Conservation (phyloP, 2,329 filamentous ascomycete species). For the Calonectria pseudoturangicola region DNA sequence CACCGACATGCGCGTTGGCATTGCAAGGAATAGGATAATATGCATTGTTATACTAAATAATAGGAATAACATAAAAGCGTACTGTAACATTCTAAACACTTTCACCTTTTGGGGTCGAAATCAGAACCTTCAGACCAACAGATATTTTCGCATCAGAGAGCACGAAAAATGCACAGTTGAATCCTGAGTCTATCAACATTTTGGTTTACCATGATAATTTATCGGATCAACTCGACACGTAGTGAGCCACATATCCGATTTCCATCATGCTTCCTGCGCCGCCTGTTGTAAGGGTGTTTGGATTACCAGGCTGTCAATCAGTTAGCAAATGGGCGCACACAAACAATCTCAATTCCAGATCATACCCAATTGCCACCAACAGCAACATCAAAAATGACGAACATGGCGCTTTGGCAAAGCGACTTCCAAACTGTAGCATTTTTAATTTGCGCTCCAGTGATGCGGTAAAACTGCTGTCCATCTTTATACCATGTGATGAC, state of each 20-base stretch:
- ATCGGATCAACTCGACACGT: slow-evolving; percentile 20
- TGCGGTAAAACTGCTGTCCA: slow-evolving; percentile 63
- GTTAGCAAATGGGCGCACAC: slow-evolving; percentile 12
- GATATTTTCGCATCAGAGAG: no score
- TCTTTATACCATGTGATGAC: slow-evolving; percentile 72
- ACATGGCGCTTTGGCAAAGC: slow-evolving; percentile 70
- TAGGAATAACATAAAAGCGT: no score
- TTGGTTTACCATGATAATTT: no score
- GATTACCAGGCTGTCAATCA: slow-evolving; percentile 65
- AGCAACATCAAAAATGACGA: slow-evolving; percentile 73
- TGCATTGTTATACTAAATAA: no score
- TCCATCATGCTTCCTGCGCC: slow-evolving; percentile 67
- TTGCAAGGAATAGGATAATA: no score
- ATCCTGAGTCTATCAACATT: no score
- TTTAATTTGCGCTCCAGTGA: slow-evolving; percentile 66
- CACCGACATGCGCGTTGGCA: no score
- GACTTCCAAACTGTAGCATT: slow-evolving; percentile 68
- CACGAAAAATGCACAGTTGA: no score
- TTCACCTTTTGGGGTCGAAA: no score
- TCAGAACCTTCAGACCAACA: no score
- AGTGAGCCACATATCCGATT: slow-evolving; percentile 66
- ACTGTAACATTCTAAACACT: no score
- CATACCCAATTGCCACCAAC: slow-evolving; percentile 73
- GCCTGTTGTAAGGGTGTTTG: slow-evolving; percentile 65
- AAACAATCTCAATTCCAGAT: slow-evolving; percentile 32